Conservation (phyloP, 345 rosid genomes). For the Psidium friedrichsthalianum region DNA sequence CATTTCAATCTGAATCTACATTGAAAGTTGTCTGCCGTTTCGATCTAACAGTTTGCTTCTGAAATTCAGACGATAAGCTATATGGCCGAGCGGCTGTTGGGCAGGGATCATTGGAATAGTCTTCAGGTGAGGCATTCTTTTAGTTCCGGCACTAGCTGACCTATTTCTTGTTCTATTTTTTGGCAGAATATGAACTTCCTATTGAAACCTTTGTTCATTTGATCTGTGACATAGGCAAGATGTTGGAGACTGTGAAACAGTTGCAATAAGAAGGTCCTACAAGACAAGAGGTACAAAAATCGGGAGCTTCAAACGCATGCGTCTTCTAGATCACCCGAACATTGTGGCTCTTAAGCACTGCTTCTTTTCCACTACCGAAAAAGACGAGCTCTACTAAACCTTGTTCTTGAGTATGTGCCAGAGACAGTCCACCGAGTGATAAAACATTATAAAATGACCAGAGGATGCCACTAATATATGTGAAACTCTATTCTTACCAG, state of each 20-base stretch:
- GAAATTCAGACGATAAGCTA: constrained; percentile 77
- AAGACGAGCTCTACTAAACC: constrained; percentile 80
- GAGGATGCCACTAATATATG: constrained; percentile 82
- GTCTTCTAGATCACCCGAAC: constrained; percentile 93
- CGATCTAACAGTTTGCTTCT: neutral
- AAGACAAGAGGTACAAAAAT: constrained; percentile 96
- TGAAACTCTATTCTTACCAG: constrained; percentile 89
- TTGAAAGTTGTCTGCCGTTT: neutral
- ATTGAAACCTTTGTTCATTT: neutral
- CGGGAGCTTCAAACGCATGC: constrained; percentile 96
- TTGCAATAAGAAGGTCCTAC: constrained; percentile 88
- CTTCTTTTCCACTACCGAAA: constrained; percentile 90
- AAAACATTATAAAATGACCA: constrained; percentile 83
- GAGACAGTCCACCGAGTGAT: constrained; percentile 88
- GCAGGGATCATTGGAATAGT: constrained; percentile 93
- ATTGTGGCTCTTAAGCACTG: constrained; percentile 87
- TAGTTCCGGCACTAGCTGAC: neutral
- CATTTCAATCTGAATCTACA: neutral
- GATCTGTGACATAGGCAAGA: constrained; percentile 54
- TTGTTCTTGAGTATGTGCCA: constrained; percentile 91
- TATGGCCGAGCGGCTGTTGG: constrained; percentile 99
- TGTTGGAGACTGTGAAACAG: constrained; percentile 94
- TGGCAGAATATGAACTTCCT: neutral
- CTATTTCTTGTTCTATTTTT: neutral
- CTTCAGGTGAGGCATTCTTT: constrained; percentile 48